Conservation (phyloP, 495 filamentous ascomycete genomes). For the Xanthoparmelia taractica region DNA sequence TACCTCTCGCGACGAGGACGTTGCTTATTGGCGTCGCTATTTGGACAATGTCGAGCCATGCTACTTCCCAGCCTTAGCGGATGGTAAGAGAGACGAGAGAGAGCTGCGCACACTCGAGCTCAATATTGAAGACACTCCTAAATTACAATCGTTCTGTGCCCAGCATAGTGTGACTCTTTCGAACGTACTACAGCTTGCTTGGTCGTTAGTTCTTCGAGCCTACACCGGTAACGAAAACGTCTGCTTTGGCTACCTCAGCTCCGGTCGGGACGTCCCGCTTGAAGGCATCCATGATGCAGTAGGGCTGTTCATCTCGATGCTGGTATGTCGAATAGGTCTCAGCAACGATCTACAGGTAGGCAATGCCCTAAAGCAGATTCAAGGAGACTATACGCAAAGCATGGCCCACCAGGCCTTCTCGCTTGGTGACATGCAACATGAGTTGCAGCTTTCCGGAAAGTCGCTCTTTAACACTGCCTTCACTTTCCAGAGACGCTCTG, state of each 20-base stretch:
- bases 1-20: constrained; percentile 27
- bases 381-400: constrained; percentile 33
- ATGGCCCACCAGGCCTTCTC: constrained; percentile 32
- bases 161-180: constrained; percentile 29
- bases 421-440: constrained; percentile 36
- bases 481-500: constrained; percentile 30
- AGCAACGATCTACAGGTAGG: constrained; percentile 31
- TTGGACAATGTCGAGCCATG: constrained; percentile 46
- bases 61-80: constrained; percentile 41
- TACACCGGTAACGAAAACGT: constrained; percentile 48
- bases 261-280: constrained; percentile 44
- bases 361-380: constrained; percentile 34
- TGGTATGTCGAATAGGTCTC: constrained; percentile 43
- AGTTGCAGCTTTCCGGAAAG: constrained; percentile 32
- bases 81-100: constrained; percentile 10
- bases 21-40: constrained; percentile 46
- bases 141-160: constrained; percentile 31
- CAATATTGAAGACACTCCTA: constrained; percentile 24
- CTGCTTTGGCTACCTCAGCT: constrained; percentile 51
- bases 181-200: constrained; percentile 43
- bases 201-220: constrained; percentile 47
- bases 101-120: constrained; percentile 33
- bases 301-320: constrained; percentile 51
- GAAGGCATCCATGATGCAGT: constrained; percentile 46
- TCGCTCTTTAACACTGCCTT: constrained; percentile 48